Evolutionary conservation across 1,284 basidiomycete species (phyloP).

Genomic region (Apiotrichum sp.): DNA sequence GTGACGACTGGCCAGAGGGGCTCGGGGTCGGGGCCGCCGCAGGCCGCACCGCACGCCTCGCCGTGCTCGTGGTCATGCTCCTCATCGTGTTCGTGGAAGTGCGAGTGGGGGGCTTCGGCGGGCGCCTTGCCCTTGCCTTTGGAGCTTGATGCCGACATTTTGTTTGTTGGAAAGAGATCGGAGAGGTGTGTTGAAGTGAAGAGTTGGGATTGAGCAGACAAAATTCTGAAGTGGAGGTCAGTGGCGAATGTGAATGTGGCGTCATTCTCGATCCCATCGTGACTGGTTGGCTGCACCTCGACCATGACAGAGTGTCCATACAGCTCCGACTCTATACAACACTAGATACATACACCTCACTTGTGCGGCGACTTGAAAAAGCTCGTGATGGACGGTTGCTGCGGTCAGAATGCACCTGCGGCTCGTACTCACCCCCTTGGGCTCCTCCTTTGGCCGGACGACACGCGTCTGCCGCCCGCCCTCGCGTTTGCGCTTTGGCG

Average conservation of each 20-base stretch:
- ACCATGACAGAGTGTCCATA: too few species aligned
- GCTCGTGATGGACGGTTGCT: constrained; percentile 37
- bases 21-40: neutral
- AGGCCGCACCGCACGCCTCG: neutral
- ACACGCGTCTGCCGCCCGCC: constrained; percentile 35
- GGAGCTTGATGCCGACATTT: neutral
- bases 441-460: constrained; percentile 19
- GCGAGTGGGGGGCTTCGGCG: neutral
- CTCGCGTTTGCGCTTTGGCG: constrained; percentile 3
- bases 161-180: too few species aligned
- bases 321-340: too few species aligned
- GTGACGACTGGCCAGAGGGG: constrained; percentile 15
- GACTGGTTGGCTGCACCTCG: too few species aligned
- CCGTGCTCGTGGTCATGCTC: constrained; percentile 6
- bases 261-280: too few species aligned
- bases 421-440: constrained; percentile 20
- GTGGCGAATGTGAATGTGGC: too few species aligned
- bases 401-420: neutral
- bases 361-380: constrained; percentile 35
- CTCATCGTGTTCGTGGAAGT: constrained; percentile 1
- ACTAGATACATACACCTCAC: neutral
- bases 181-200: too few species aligned
- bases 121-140: constrained; percentile 11
- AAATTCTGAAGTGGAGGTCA: too few species aligned
- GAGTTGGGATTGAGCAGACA: too few species aligned